A percentile compares a stretch with the other conserved stretches of the same genome.
Evolutionary conservation across 164 flowering plant genomes (phyloP).

Genomic region (Nelumbo lutea): DNA sequence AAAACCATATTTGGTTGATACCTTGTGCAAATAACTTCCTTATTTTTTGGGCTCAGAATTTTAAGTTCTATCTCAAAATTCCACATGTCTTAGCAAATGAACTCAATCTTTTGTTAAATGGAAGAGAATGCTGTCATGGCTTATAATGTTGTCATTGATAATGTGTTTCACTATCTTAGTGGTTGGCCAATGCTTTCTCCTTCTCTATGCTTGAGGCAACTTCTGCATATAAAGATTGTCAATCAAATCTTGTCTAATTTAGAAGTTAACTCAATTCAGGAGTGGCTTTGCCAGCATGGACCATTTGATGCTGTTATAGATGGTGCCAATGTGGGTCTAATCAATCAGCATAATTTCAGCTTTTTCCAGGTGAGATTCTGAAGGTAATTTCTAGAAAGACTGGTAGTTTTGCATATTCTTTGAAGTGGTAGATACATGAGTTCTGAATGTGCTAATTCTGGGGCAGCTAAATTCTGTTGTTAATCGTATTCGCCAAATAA

Average conservation of each 20-base stretch:
- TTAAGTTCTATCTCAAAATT: too few species aligned
- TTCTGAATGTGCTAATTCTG: constrained; percentile 8
- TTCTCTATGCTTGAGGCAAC: constrained; percentile 12
- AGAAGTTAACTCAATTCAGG: constrained; percentile 45
- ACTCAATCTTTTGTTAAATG: too few species aligned
- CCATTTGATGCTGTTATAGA: constrained; percentile 97
- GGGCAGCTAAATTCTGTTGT: constrained; percentile 67
- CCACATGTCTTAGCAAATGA: too few species aligned
- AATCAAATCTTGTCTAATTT: constrained; percentile 18
- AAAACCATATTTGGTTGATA: too few species aligned
- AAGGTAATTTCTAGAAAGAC: neutral
- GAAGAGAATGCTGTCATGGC: too few species aligned
- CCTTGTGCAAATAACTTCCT: too few species aligned
- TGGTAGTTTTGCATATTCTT: neutral
- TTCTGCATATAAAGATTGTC: neutral
- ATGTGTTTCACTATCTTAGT: neutral
- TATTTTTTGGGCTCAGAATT: too few species aligned
- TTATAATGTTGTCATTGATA: too few species aligned
- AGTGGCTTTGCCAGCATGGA: constrained; percentile 77
- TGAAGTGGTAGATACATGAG: neutral
- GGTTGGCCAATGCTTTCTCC: neutral
- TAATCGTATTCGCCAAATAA: constrained; percentile 39
- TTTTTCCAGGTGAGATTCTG: constrained; percentile 49
- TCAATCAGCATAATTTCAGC: constrained; percentile 39
- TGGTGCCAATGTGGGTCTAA: constrained; percentile 82